Evolutionary conservation across 345 rosid genomes (phyloP).

Genomic region (Capsella bursapastoris): DNA sequence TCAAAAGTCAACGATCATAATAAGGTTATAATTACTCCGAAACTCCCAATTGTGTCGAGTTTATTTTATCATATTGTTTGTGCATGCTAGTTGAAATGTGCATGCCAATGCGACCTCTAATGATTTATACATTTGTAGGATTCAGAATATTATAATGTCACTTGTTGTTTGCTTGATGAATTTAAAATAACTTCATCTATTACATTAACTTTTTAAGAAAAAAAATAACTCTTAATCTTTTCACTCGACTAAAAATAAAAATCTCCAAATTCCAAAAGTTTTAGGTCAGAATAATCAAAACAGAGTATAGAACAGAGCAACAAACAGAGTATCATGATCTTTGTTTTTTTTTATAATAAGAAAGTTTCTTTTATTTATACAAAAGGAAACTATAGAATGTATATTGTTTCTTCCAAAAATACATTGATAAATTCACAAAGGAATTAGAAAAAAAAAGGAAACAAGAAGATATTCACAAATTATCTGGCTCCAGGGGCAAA

Average conservation of each 20-base stretch:
- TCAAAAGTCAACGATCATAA: conserved; percentile 18
- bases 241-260: neutral
- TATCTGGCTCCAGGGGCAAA: conserved; percentile 42
- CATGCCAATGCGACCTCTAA: conserved; percentile 21
- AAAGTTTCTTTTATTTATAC: too few relatives aligned
- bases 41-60: neutral
- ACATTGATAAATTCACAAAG: neutral
- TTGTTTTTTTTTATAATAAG: too few relatives aligned
- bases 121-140: neutral
- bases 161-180: neutral
- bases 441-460: neutral
- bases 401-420: conserved; percentile 10
- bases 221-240: neutral
- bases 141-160: neutral
- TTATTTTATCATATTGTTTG: neutral
- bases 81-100: conserved; percentile 1
- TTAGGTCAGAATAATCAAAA: neutral
- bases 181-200: neutral
- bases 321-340: neutral
- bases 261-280: neutral
- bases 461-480: neutral
- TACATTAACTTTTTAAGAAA: neutral
- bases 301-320: neutral
- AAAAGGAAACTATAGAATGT: neutral
- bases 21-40: neutral